phyloP scores from a whole-genome alignment of 1,139 yeast genomes.

The Geotrichum restrictum region DNA sequence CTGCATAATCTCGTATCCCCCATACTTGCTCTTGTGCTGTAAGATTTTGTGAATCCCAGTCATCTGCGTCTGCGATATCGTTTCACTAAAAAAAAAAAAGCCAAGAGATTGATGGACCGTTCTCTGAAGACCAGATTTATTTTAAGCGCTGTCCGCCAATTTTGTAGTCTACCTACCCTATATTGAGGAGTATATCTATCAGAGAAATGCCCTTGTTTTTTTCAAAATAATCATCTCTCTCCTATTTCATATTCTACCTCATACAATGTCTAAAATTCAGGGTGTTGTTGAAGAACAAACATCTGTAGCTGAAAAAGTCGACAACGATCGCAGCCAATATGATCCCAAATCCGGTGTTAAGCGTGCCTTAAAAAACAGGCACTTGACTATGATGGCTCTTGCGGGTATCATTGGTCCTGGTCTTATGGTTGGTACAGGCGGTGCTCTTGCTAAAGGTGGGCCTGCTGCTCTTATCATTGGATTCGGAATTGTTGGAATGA shows the following conservation, averaged over 20 bases:
- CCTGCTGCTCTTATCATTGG: conserved; percentile 59
- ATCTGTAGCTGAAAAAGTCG: conserved; percentile 10
- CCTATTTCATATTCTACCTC: no score
- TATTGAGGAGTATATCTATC: no score
- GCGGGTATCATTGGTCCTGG: conserved; percentile 73
- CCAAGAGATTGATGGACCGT: not conserved
- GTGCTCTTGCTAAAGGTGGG: conserved; percentile 57
- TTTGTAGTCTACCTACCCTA: not conserved
- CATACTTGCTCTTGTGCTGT: no score
- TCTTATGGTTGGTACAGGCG: conserved; percentile 59
- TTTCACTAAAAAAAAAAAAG: not conserved
- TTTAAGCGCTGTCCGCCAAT: conserved; percentile 1
- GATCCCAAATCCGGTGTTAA: conserved; percentile 44
- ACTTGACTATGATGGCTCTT: conserved; percentile 56
- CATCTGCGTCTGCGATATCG: no score
- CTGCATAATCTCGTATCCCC: no score
- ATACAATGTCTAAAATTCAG: not conserved
- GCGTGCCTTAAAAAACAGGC: conserved; percentile 50
- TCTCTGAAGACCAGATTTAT: not conserved
- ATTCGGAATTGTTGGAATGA: conserved; percentile 55
- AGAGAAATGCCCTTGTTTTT: no score
- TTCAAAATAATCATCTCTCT: no score
- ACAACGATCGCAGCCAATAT: conserved; percentile 18
- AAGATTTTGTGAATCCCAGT: not conserved
- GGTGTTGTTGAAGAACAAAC: not conserved